Conservation (phyloP, 768 basidiomycete genomes). For the Strobilomyces dryophilus region DNA sequence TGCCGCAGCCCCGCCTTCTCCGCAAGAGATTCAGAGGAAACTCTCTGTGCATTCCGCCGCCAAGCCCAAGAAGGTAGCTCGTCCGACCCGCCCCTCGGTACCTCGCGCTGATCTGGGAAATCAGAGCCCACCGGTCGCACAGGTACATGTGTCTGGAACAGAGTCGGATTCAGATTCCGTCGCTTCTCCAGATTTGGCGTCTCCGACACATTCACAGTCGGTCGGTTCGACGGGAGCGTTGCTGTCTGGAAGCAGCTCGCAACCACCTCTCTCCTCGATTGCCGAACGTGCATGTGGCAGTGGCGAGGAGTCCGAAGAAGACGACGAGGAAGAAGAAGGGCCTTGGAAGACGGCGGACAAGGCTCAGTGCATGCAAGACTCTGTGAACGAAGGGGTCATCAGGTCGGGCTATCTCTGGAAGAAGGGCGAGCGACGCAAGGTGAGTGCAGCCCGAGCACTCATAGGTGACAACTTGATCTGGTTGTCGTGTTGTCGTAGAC, state of each 20-base stretch:
- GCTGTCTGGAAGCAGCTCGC: slow-evolving; percentile 31
- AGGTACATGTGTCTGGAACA: slow-evolving; percentile 56
- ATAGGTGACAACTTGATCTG: neutral
- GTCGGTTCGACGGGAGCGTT: slow-evolving; percentile 28
- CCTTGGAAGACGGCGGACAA: slow-evolving; percentile 59
- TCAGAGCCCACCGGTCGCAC: slow-evolving; percentile 29
- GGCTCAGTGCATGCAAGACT: slow-evolving; percentile 40
- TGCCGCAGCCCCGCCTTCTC: slow-evolving; percentile 60
- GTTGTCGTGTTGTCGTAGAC: slow-evolving; percentile 48
- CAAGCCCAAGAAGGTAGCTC: slow-evolving; percentile 45
- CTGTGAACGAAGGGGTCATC: slow-evolving; percentile 66
- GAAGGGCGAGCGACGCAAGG: slow-evolving; percentile 97
- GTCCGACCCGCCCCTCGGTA: neutral
- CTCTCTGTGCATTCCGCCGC: slow-evolving; percentile 70
- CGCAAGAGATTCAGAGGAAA: slow-evolving; percentile 83
- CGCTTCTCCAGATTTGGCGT: slow-evolving; percentile 48
- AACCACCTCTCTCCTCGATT: slow-evolving; percentile 67
- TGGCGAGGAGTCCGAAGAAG: slow-evolving; percentile 76
- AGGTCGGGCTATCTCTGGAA: slow-evolving; percentile 96
- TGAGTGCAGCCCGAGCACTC: slow-evolving; percentile 32
- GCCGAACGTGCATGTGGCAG: slow-evolving; percentile 68
- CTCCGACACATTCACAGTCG: slow-evolving; percentile 35
- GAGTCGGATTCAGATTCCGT: slow-evolving; percentile 87
- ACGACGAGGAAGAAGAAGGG: slow-evolving; percentile 62
- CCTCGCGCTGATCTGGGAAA: slow-evolving; percentile 16